A percentile compares a stretch with the other conserved stretches of the same genome.
phyloP scores from a whole-genome alignment of 768 basidiomycete genomes.

The Tricholoma sp. region DNA sequence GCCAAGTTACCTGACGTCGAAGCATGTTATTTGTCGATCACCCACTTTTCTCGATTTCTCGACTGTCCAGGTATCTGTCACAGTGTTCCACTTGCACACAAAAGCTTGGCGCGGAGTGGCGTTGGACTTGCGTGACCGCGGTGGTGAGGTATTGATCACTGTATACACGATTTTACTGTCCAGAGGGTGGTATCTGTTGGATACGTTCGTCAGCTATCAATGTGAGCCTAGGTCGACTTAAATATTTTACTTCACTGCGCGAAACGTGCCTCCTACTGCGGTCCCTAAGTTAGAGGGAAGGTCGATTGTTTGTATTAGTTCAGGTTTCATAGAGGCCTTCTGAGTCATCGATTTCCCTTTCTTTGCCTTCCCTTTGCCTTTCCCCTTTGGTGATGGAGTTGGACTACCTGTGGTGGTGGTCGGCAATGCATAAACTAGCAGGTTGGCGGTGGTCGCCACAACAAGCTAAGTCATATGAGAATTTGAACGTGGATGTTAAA shows the following conservation, averaged over 20 bases:
- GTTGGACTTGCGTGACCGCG: conserved; percentile 53
- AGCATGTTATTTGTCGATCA: conserved; percentile 78
- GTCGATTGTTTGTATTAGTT: conserved; percentile 47
- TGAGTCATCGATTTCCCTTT: conserved; percentile 11
- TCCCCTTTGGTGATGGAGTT: conserved; percentile 27
- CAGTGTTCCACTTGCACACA: conserved; percentile 70
- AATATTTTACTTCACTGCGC: conserved; percentile 44
- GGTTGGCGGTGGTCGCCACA: conserved; percentile 57
- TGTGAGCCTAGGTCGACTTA: background rate
- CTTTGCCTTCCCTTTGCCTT: conserved; percentile 38
- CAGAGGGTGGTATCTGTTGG: conserved; percentile 50
- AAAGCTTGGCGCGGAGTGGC: conserved; percentile 54
- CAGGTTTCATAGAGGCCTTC: conserved; percentile 12
- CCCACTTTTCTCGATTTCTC: conserved; percentile 67
- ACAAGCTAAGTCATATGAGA: conserved; percentile 44
- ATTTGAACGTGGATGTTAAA: conserved; percentile 1
- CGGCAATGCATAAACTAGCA: conserved; percentile 61
- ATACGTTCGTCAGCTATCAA: background rate
- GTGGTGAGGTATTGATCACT: conserved; percentile 62
- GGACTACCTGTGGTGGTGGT: conserved; percentile 5
- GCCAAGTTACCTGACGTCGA: conserved; percentile 72
- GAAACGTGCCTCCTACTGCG: conserved; percentile 51
- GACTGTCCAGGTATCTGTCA: conserved; percentile 62
- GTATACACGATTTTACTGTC: conserved; percentile 57
- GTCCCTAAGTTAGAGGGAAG: conserved; percentile 45